A percentile compares a stretch with the other conserved stretches of the same genome.
Conservation (phyloP, 139 green algal genomes). For the Limnomonas spitsbergensis region DNA sequence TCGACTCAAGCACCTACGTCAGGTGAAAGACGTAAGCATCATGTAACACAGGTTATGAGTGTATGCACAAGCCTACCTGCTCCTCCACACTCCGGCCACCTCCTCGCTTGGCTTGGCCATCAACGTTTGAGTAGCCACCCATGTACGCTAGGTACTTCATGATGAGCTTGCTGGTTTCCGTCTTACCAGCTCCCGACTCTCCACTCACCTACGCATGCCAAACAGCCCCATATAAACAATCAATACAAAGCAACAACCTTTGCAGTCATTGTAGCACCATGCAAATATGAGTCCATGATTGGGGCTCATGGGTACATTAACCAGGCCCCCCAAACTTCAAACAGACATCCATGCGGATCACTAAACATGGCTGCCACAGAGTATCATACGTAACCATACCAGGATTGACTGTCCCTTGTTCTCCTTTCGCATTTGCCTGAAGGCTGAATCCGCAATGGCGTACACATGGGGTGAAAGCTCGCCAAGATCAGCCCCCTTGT, state of each 20-base stretch:
- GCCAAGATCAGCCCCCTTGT: conserved; percentile 72
- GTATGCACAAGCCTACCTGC: conserved; percentile 40
- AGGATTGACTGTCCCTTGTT: conserved; percentile 82
- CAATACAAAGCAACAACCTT: neutral
- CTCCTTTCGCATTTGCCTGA: conserved; percentile 80
- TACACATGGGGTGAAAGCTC: conserved; percentile 93
- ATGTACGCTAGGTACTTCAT: conserved; percentile 87
- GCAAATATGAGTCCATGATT: no score
- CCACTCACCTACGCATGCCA: conserved; percentile 72
- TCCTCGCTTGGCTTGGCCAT: conserved; percentile 15
- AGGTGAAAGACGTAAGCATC: neutral
- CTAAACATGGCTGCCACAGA: no score
- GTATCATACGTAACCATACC: no score
- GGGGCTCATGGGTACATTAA: no score
- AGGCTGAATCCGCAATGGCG: conserved; percentile 83
- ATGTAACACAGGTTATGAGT: neutral
- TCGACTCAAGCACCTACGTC: conserved; percentile 87
- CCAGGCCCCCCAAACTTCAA: no score
- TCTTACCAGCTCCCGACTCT: conserved; percentile 98
- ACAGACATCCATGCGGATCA: no score
- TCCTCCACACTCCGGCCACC: conserved; percentile 71
- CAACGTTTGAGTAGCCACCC: conserved; percentile 59
- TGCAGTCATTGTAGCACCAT: no score
- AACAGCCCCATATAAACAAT: no score
- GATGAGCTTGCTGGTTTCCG: conserved; percentile 98